Percentiles rank a stretch among this genome's conserved stretches.
These are phyloP conservation scores for Monosporascus ibericus DNA, from an alignment of 2,329 filamentous ascomycete genomes.

Conservation along the genomic window DNA sequence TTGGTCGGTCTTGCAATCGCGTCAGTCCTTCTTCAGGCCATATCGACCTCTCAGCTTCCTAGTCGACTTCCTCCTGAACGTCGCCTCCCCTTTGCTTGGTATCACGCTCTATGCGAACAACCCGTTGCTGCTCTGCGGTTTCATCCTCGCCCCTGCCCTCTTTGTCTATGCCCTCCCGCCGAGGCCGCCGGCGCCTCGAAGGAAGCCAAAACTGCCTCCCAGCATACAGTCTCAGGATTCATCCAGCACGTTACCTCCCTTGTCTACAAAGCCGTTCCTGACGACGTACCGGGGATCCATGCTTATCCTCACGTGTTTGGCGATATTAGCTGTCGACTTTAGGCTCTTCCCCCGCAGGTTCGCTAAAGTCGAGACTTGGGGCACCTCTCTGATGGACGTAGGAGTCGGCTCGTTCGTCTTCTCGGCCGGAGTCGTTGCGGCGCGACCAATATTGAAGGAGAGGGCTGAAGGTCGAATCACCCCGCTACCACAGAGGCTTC, in stretches of 20 bases:
- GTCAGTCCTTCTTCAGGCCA: slow-evolving; percentile 75
- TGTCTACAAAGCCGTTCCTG: slow-evolving; percentile 86
- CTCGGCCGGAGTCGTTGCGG: slow-evolving; percentile 84
- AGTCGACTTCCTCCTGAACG: slow-evolving; percentile 84
- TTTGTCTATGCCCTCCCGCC: slow-evolving; percentile 52
- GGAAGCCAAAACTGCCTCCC: slow-evolving; percentile 44
- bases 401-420: slow-evolving; percentile 98
- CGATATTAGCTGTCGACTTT: slow-evolving; percentile 97
- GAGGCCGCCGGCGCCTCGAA: slow-evolving; percentile 34
- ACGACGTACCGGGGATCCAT: slow-evolving; percentile 87
- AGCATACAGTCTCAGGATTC: slow-evolving; percentile 31
- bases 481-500: slow-evolving; percentile 51
- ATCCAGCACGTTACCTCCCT: slow-evolving; percentile 33
- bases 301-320: slow-evolving; percentile 83
- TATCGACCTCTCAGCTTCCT: slow-evolving; percentile 63
- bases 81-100: slow-evolving; percentile 73
- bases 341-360: slow-evolving; percentile 87
- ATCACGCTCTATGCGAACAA: slow-evolving; percentile 76
- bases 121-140: slow-evolving; percentile 66
- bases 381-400: slow-evolving; percentile 97
- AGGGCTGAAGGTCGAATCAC: slow-evolving; percentile 44
- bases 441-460: slow-evolving; percentile 70
- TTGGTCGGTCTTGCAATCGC: slow-evolving; percentile 83
- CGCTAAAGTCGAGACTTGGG: slow-evolving; percentile 98
- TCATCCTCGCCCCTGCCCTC: slow-evolving; percentile 67